Base-by-base conservation (phyloP, 2,329 filamentous ascomycete species). In the Bretziella fagacearum region DNA sequence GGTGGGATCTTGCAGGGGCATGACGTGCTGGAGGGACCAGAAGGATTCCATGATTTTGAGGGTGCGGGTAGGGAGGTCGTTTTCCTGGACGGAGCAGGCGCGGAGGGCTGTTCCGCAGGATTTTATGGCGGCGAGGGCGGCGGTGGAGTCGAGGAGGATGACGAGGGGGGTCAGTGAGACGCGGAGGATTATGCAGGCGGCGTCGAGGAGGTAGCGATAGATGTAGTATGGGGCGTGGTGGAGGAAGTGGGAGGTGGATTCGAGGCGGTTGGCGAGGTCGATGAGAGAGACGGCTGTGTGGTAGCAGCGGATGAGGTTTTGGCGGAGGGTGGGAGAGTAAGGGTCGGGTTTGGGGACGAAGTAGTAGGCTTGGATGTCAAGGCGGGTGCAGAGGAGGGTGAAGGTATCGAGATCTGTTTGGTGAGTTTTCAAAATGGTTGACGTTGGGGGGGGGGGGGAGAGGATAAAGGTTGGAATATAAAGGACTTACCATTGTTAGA, bases 341-440 rank as follows among this genome's bases (percentile, higher is more conserved):
- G 59, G 59, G 15, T 60, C 61, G 2, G 64, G 60, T 0, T 63
- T 60, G 2, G 66, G 66, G 52, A 65, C 61, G 53, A 73, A 67
- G 58, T 73, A 73, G 56, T 67, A 72, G 1, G 61, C 58, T 52
- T 74, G 70, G 6, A 74, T 63, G 48, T 74, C 70, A n/a, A 72
- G 62, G 18, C 67, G 62, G 1, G 69, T 65, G 0, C 68, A 61
- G 3, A 73, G 56, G 6, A 69, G 57, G 42, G 68, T 66, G 54
- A 73, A 69, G 8, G 43, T 46, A 18, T 49, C 46, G 25, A 51
- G 17, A 11, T 49, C 47, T 44, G 25, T 8, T 20, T 20, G 32
- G n/a, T n/a, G n/a, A n/a, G n/a, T n/a, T n/a, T n/a, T n/a, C n/a
- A n/a, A n/a, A 35, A 18, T 35, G 20, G n/a, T 35, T 35, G 15